These are phyloP conservation scores for Inonotus hispidus DNA, from an alignment of 1,284 basidiomycete genomes.

Conservation along the genomic window DNA sequence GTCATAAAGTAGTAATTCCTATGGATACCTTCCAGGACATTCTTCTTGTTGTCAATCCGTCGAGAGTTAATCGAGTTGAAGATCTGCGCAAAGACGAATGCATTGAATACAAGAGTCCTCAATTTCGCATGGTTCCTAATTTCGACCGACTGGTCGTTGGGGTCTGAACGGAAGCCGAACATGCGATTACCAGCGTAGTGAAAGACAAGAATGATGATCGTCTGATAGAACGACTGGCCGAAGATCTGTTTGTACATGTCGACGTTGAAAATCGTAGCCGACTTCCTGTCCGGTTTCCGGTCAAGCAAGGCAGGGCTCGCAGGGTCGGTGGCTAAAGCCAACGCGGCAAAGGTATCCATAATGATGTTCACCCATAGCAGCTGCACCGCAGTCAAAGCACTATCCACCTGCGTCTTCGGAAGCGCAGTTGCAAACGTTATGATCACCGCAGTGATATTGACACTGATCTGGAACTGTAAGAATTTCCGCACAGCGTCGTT, in stretches of 20 bases:
- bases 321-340: constrained; percentile 95
- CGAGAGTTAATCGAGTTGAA: constrained; percentile 93
- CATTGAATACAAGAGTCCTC: constrained; percentile 91
- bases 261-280: constrained; percentile 82
- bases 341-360: constrained; percentile 97
- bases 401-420: constrained; percentile 67
- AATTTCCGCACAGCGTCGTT: constrained; percentile 98
- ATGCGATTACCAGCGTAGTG: constrained; percentile 81
- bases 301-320: constrained; percentile 78
- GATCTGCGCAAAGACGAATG: constrained; percentile 95
- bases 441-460: constrained; percentile 92
- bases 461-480: constrained; percentile 95
- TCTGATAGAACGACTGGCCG: constrained; percentile 87
- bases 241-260: constrained; percentile 96
- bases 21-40: constrained; percentile 83
- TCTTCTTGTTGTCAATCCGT: constrained; percentile 79
- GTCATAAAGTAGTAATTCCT: constrained; percentile 82
- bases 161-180: constrained; percentile 49
- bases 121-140: constrained; percentile 48
- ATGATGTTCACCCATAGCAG: constrained; percentile 96
- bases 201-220: constrained; percentile 78
- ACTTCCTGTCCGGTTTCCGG: constrained; percentile 86
- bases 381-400: constrained; percentile 91
- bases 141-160: constrained; percentile 27
- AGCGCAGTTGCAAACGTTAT: constrained; percentile 92